Base-by-base conservation (phyloP, 1,284 basidiomycete species). In the Malassezia globosa region DNA sequence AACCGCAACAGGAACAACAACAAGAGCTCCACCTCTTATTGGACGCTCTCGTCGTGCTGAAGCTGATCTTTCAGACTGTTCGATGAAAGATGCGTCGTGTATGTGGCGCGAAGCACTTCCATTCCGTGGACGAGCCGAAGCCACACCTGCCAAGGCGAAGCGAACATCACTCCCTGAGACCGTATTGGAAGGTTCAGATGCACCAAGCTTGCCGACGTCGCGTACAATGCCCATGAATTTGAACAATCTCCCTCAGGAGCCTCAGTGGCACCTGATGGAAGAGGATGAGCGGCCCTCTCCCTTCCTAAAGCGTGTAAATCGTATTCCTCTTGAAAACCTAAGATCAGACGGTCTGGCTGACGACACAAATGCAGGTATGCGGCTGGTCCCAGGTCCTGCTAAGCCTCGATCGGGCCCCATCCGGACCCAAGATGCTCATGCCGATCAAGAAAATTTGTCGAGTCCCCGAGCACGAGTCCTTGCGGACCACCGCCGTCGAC, bases 271-370 rank as follows among this genome's bases (percentile, higher is more conserved):
- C 29, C 42, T 49, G 11, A 24, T 21, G 21, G 29, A 34, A 22
- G 54, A 55, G 14, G 41, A 48, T 3, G 48, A 51, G 10, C 45
- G 42, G 14, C 54, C 54, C 2, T 55, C 54, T 1, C 54, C 54
- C 2, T 55, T 55, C 48, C 39, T 55, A n/a, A 55, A 55, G 43
- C 48, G 54, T 3, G 54, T 55, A 22, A 44, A 19, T 11, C 54
- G 54, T 7, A 34, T 55, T 24, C 50, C 50, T 4, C 44, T 47
- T 7, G 50, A 46, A n/a, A 13, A 33, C 11, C n/a, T 24, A 16
- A 8, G 35, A 24, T 10, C 21, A n/a, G 13, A 22, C 37, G 1
- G 29, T 19, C 31, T 24, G 36, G 29, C 27, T 1, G 25, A 39
- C 13, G 31, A 25, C 5, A 14, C 6, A 24, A 27, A 29, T 24